A percentile compares a stretch with the other conserved stretches of the same genome.
Evolutionary conservation across 1,139 yeast genomes (phyloP).

Genomic region (Geotrichum reessii): DNA sequence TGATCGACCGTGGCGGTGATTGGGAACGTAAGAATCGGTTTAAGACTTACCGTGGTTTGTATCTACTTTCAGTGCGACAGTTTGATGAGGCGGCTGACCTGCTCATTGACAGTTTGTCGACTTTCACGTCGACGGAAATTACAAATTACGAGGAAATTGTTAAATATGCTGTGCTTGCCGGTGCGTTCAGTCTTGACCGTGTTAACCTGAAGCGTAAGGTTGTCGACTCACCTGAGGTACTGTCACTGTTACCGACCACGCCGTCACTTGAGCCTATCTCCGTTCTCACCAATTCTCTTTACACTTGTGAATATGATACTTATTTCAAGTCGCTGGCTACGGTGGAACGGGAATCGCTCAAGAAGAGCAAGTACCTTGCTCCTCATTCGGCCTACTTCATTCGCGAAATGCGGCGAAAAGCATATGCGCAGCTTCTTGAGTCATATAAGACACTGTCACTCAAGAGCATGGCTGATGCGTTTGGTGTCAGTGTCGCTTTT

Average conservation of each 20-base stretch:
- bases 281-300: conserved; percentile 76
- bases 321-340: conserved; percentile 75
- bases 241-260: conserved; percentile 70
- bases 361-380: conserved; percentile 68
- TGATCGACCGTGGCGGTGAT: conserved; percentile 95
- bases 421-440: conserved; percentile 89
- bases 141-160: conserved; percentile 88
- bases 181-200: conserved; percentile 75
- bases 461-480: conserved; percentile 89
- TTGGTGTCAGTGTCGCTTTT: conserved; percentile 81
- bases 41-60: conserved; percentile 86
- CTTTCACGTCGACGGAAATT: conserved; percentile 93
- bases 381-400: conserved; percentile 79
- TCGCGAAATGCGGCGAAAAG: conserved; percentile 92
- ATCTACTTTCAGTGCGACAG: conserved; percentile 76
- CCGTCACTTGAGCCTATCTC: conserved; percentile 74
- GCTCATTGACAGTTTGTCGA: conserved; percentile 85
- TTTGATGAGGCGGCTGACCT: conserved; percentile 78
- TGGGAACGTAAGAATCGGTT: conserved; percentile 97
- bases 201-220: conserved; percentile 78
- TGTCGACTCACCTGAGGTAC: conserved; percentile 90
- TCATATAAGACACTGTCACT: conserved; percentile 86
- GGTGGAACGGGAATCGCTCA: conserved; percentile 67
- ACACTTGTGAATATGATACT: conserved; percentile 80
- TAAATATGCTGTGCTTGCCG: conserved; percentile 79